phyloP scores from a whole-genome alignment of 2,329 filamentous ascomycete genomes.

The Triangularia setosa region DNA sequence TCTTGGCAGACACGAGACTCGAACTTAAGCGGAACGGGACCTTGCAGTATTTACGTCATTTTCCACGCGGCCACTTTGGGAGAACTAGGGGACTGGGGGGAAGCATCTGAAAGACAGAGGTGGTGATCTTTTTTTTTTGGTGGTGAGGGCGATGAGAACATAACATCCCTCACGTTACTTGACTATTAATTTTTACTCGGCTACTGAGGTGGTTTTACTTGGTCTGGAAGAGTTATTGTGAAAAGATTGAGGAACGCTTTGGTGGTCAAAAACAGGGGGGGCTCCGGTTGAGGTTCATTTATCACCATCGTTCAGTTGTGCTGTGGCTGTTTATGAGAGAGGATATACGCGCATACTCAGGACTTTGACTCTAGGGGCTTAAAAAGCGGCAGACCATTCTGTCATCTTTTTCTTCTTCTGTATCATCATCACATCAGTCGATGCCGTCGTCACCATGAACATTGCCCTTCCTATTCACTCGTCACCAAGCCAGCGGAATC shows the following conservation, averaged over 20 bases:
- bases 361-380: not conserved
- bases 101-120: not conserved
- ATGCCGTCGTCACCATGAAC: slow-evolving; percentile 38
- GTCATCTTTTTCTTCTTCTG: not conserved
- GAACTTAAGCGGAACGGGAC: not conserved
- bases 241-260: not conserved
- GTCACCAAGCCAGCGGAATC: slow-evolving; percentile 47
- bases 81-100: not conserved
- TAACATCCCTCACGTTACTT: no score
- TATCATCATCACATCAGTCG: not conserved
- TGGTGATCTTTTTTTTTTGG: not conserved
- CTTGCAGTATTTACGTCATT: slow-evolving; percentile 4
- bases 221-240: not conserved
- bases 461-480: slow-evolving; percentile 50
- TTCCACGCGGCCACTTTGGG: not conserved
- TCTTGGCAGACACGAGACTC: not conserved
- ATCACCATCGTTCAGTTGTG: no score
- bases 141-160: no score
- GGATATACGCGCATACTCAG: not conserved
- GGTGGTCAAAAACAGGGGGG: not conserved
- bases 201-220: not conserved
- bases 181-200: no score
- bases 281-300: no score
- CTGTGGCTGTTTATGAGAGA: no score
- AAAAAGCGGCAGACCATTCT: not conserved